Percentiles rank a stretch among this genome's conserved stretches.
Evolutionary conservation across 75 land plant genomes (phyloP).

Genomic region (Ceratopteris richardii): DNA sequence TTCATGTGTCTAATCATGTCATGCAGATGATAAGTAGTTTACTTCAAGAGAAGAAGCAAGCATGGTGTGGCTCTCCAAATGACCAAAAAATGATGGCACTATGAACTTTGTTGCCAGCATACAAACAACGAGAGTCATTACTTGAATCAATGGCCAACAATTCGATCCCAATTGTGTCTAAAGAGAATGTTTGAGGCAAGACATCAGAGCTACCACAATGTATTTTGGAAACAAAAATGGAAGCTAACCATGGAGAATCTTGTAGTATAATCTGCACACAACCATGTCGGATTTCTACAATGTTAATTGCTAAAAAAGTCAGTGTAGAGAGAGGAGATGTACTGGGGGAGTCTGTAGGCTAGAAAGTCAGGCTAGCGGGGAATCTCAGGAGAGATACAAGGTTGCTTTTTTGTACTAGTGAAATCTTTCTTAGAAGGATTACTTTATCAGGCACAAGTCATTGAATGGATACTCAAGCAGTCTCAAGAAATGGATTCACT

Average conservation of each 20-base stretch:
- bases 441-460: conserved; percentile 57
- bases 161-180: conserved; percentile 86
- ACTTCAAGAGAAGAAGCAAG: conserved; percentile 19
- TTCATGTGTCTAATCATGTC: not conserved
- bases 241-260: conserved; percentile 86
- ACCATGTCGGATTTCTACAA: conserved; percentile 95
- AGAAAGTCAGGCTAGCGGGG: conserved; percentile 93
- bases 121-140: conserved; percentile 61
- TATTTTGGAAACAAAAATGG: conserved; percentile 82
- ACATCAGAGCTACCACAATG: conserved; percentile 97
- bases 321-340: conserved; percentile 89
- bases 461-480: conserved; percentile 86
- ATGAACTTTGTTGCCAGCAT: conserved; percentile 69
- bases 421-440: conserved; percentile 87
- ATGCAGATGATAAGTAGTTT: conserved; percentile 13
- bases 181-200: conserved; percentile 98
- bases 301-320: conserved; percentile 89
- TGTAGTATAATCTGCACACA: conserved; percentile 97
- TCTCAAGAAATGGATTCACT: conserved; percentile 77
- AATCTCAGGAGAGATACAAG: conserved; percentile 81
- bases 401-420: conserved; percentile 92
- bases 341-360: conserved; percentile 95
- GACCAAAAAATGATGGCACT: conserved; percentile 74
- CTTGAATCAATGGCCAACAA: conserved; percentile 73
- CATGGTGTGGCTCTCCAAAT: conserved; percentile 62